Percentiles rank a stretch among this genome's conserved stretches.
These are phyloP conservation scores for Casuarina cunninghamiana DNA, from an alignment of 306 rosid genomes.

Conservation along the genomic window DNA sequence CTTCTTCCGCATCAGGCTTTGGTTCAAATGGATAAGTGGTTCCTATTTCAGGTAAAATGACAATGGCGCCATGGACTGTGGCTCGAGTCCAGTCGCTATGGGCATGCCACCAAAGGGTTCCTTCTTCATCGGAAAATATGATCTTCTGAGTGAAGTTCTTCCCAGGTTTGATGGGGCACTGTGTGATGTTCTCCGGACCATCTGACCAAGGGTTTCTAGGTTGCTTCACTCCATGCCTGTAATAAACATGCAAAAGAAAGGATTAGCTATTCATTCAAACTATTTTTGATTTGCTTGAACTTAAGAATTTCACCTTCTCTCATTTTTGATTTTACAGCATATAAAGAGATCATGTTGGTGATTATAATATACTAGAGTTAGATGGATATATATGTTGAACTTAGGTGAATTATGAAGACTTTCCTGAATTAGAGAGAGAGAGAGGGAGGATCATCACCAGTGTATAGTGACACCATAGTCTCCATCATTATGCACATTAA, in stretches of 20 bases:
- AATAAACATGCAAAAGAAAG: background rate
- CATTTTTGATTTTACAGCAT: too few species aligned
- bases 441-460: slow-evolving; percentile 20
- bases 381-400: too few species aligned
- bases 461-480: slow-evolving; percentile 32
- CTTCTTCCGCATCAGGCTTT: background rate
- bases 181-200: background rate
- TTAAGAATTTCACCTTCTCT: too few species aligned
- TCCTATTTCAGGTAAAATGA: background rate
- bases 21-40: background rate
- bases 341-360: too few species aligned
- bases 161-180: background rate
- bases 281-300: too few species aligned
- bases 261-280: too few species aligned
- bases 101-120: too few species aligned
- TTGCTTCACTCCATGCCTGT: background rate
- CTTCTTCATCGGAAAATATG: background rate
- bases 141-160: background rate
- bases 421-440: background rate
- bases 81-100: background rate
- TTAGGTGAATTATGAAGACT: too few species aligned
- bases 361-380: too few species aligned
- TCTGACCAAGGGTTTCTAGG: background rate
- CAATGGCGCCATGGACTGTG: background rate
- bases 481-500: slow-evolving; percentile 32